These are phyloP conservation scores for Oryza officinalis DNA, from an alignment of 176 grass and related monocot species.

Conservation along the genomic window DNA sequence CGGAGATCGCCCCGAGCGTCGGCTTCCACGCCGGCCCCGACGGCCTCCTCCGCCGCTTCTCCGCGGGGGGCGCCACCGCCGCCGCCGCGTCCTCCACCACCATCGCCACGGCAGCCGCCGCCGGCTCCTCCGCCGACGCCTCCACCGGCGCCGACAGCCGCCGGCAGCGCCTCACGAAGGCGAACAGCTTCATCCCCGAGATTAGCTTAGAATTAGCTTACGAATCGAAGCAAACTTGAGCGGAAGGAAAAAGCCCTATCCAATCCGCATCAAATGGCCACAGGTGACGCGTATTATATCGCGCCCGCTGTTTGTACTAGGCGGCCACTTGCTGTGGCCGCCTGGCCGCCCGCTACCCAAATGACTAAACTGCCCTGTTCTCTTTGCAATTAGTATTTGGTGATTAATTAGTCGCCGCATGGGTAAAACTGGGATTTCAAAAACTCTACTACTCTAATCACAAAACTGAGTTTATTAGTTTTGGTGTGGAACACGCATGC, in stretches of 20 bases:
- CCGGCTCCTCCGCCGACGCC: not conserved
- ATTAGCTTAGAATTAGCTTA: not conserved
- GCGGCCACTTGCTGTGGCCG: not conserved
- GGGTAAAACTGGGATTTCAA: not conserved
- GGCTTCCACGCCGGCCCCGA: conserved; percentile 62
- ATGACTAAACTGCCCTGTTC: not conserved
- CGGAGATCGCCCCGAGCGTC: conserved; percentile 68
- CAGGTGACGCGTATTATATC: not conserved
- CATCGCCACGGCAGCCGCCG: not conserved
- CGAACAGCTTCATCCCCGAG: conserved; percentile 49
- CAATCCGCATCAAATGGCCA: not conserved
- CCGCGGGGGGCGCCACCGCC: conserved; percentile 8
- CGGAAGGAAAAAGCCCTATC: not conserved
- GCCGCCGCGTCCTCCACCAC: not conserved
- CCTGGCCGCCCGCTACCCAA: not conserved
- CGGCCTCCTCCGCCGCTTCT: conserved; percentile 45
- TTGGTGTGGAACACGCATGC: not conserved
- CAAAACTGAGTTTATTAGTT: too few species aligned
- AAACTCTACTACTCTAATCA: too few species aligned
- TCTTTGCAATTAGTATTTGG: not conserved
- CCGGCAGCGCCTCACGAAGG: conserved; percentile 49
- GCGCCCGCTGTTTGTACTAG: not conserved
- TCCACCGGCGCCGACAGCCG: not conserved
- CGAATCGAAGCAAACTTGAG: not conserved
- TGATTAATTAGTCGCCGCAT: not conserved